Base-by-base conservation (phyloP, 192 early-diverging fungal species). In the Mortierella antarctica region DNA sequence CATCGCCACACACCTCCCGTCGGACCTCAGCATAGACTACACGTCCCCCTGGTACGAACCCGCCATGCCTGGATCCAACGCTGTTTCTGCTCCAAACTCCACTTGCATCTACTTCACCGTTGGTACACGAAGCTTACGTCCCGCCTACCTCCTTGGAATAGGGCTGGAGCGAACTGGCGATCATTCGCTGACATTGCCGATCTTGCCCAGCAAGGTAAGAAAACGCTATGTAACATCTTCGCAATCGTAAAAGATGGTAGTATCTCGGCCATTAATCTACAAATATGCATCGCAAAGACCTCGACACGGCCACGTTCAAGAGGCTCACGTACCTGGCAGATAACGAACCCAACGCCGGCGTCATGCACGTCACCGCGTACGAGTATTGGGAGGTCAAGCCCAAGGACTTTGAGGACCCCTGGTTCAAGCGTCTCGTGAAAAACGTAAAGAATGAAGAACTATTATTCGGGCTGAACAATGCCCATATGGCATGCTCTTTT, bases 361-460 rank as follows among this genome's bases (percentile, higher is more conserved):
- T 92, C 63, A 86, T 86, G 89, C 82, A 66, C 52, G 47, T 88
- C 54, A 76, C 68, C 13, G 86, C 76, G 2, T 81, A 83, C 54
- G 89, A 93, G 61, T 91, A 86, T 62, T 93, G 83, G 80, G 87
- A 89, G 40, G 72, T 78, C 45, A 71, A 83, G 42, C 83, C 84
- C 18, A 74, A 84, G 51, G 73, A 79, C 47, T 88, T 85, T 61
- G 71, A 82, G 9, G 83, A 92, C n/a, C 92, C 92, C 7, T 93
- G 89, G 89, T 93, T 91, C 70, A 83, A 82, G 15, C 63, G 75
- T 42, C 55, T 90, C 52, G 73, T 88, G 14, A 76, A 80, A 47
- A 83, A 84, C 64, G 88, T 88, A 31, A 31, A 31, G 31, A 31
- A n/a, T n/a, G n/a, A 86, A 57, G 70, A 31, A 31, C 1, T 1